A percentile compares a stretch with the other conserved stretches of the same genome.
These are phyloP conservation scores for Malassezia nana DNA, from an alignment of 1,284 basidiomycete genomes.

Conservation along the genomic window DNA sequence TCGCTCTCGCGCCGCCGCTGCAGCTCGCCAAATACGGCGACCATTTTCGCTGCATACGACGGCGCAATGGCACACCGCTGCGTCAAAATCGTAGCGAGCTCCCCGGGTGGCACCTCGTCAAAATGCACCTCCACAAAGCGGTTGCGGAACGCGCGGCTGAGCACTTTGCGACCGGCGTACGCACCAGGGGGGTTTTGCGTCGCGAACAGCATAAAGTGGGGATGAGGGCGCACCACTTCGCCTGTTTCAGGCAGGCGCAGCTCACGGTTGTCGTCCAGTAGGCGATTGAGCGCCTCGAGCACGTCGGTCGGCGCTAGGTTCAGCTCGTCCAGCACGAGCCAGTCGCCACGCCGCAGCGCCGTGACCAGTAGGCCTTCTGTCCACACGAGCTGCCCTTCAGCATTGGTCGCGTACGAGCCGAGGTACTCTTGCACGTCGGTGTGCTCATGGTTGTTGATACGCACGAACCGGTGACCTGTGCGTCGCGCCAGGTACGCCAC, in stretches of 20 bases:
- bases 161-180: slow-evolving; percentile 90
- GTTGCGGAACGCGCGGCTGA: slow-evolving; percentile 92
- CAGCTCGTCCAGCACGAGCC: slow-evolving; percentile 96
- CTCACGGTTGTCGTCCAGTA: slow-evolving; percentile 95
- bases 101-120: slow-evolving; percentile 85
- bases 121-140: slow-evolving; percentile 99
- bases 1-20: slow-evolving; percentile 81
- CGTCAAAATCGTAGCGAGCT: slow-evolving; percentile 71
- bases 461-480: slow-evolving; percentile 89
- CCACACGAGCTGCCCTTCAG: slow-evolving; percentile 80
- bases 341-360: slow-evolving; percentile 82
- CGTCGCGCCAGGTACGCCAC: slow-evolving; percentile 87
- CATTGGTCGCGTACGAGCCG: slow-evolving; percentile 90
- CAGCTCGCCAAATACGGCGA: slow-evolving; percentile 82
- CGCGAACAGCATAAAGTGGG: slow-evolving; percentile 94
- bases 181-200: slow-evolving; percentile 96
- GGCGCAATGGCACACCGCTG: slow-evolving; percentile 43
- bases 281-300: slow-evolving; percentile 87
- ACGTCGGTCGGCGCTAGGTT: slow-evolving; percentile 97
- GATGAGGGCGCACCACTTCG: slow-evolving; percentile 84
- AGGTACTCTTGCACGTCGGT: slow-evolving; percentile 97
- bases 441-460: slow-evolving; percentile 99
- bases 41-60: slow-evolving; percentile 76
- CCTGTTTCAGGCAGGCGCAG: slow-evolving; percentile 91
- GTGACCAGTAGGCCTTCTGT: slow-evolving; percentile 82